phyloP scores from a whole-genome alignment of 2,329 filamentous ascomycete species.

The Dactylella cylindrospora region DNA sequence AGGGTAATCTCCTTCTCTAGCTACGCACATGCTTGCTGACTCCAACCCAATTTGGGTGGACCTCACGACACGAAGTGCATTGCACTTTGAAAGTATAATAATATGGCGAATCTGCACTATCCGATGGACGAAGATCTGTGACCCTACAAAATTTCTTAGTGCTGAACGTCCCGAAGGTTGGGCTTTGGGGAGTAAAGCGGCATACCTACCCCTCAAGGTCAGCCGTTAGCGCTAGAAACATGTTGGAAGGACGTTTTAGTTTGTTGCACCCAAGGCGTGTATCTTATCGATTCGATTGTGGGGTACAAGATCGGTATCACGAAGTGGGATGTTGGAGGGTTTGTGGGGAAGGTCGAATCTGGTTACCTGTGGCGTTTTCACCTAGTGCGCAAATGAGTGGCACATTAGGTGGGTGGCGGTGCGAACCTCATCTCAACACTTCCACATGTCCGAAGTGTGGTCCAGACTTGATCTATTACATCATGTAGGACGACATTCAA shows the following conservation, averaged over 20 bases:
- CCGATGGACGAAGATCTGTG: conserved; percentile 81
- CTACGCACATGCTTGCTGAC: conserved; percentile 80
- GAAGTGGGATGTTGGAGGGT: no score
- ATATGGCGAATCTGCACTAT: conserved; percentile 79
- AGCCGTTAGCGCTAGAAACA: conserved; percentile 43
- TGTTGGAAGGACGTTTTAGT: conserved; percentile 4
- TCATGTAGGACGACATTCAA: conserved; percentile 17
- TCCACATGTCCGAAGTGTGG: neutral
- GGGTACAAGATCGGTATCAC: no score
- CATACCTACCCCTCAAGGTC: conserved; percentile 9
- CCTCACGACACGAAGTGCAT: conserved; percentile 95
- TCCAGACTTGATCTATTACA: conserved; percentile 2
- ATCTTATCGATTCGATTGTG: neutral
- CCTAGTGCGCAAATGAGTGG: no score
- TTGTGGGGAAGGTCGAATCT: conserved; percentile 5
- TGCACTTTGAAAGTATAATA: conserved; percentile 98
- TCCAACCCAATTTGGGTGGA: conserved; percentile 80
- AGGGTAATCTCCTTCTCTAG: conserved; percentile 11
- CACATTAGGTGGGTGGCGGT: conserved; percentile 28
- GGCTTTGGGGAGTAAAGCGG: neutral
- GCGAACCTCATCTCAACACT: conserved; percentile 12
- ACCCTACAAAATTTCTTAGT: conserved; percentile 62
- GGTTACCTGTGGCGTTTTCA: conserved; percentile 8
- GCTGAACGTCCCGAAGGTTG: conserved; percentile 16
- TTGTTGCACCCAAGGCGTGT: no score